A percentile compares a stretch with the other conserved stretches of the same genome.
phyloP scores from a whole-genome alignment of 2,329 filamentous ascomycete species.

The Talaromyces sp. region DNA sequence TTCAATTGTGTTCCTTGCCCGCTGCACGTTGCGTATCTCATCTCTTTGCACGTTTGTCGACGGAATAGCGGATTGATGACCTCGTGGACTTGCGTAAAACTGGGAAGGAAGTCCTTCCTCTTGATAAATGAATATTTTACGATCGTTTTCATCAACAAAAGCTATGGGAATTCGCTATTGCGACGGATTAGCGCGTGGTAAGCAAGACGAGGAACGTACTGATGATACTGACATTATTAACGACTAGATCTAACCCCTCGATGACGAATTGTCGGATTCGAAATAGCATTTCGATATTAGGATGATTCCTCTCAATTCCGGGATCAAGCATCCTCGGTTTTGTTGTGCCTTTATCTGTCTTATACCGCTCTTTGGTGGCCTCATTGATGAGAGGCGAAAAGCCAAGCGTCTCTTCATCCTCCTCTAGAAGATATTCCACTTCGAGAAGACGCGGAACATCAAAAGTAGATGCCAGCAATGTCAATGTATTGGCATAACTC shows the following conservation, averaged over 20 bases:
- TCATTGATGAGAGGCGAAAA: slow-evolving; percentile 59
- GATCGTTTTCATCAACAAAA: slow-evolving; percentile 45
- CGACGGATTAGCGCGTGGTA: slow-evolving; percentile 19
- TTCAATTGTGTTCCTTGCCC: slow-evolving; percentile 28
- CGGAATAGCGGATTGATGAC: slow-evolving; percentile 40
- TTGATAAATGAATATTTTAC: slow-evolving; percentile 50
- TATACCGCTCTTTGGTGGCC: slow-evolving; percentile 52
- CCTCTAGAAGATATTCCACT: slow-evolving; percentile 63
- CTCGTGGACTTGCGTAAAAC: slow-evolving; percentile 46
- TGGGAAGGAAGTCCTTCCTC: slow-evolving; percentile 53
- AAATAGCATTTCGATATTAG: slow-evolving; percentile 64
- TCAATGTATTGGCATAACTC: slow-evolving; percentile 61
- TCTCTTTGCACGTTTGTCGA: slow-evolving; percentile 42
- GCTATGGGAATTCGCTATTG: slow-evolving; percentile 48
- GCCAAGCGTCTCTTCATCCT: slow-evolving; percentile 64
- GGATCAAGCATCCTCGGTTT: slow-evolving; percentile 55
- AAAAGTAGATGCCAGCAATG: slow-evolving; percentile 58
- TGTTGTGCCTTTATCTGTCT: slow-evolving; percentile 39
- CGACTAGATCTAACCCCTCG: slow-evolving; percentile 58
- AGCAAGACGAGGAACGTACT: slow-evolving; percentile 11
- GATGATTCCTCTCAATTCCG: slow-evolving; percentile 52
- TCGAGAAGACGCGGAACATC: slow-evolving; percentile 55
- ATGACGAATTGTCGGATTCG: slow-evolving; percentile 62
- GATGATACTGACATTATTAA: slow-evolving; percentile 39
- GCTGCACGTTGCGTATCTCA: slow-evolving; percentile 32